Conservation (phyloP, 805 yeast genomes). For the Kazachstania taianensis region DNA sequence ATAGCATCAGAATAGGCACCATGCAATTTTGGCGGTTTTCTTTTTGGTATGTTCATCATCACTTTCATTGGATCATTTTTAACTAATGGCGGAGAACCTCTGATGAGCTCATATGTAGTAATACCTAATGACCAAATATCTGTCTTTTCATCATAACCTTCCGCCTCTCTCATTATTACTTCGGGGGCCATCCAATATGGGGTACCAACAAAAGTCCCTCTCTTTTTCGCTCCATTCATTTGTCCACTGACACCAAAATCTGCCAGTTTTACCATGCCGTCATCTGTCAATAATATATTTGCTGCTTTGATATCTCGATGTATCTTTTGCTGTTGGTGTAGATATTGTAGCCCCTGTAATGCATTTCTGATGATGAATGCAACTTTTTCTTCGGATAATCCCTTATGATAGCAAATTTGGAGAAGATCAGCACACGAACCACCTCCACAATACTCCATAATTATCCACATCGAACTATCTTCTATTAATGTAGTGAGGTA, state of each 20-base stretch:
- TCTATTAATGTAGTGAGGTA: conserved; percentile 54
- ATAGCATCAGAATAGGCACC: conserved; percentile 27
- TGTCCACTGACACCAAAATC: conserved; percentile 94
- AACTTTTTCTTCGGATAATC: conserved; percentile 38
- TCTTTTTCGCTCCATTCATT: conserved; percentile 51
- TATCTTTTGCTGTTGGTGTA: conserved; percentile 65
- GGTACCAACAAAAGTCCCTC: conserved; percentile 84
- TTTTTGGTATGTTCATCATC: conserved; percentile 37
- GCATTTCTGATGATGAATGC: conserved; percentile 55
- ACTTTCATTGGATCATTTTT: conserved; percentile 70
- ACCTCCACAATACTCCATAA: conserved; percentile 93
- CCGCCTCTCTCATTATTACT: conserved; percentile 41
- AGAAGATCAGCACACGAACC: conserved; percentile 80
- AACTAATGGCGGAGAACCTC: conserved; percentile 74
- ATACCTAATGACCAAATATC: conserved; percentile 97
- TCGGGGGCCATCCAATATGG: conserved; percentile 99
- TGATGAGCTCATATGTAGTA: conserved; percentile 74
- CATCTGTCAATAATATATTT: conserved; percentile 61
- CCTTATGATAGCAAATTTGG: conserved; percentile 28
- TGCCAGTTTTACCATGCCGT: conserved; percentile 69
- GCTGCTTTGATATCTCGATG: conserved; percentile 92
- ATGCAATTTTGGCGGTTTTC: conserved; percentile 24
- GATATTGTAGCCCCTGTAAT: conserved; percentile 60
- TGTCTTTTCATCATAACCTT: conserved; percentile 73
- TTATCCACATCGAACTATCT: conserved; percentile 71